Conservation (phyloP, 345 rosid genomes). For the Gynandropsis gynandra region DNA sequence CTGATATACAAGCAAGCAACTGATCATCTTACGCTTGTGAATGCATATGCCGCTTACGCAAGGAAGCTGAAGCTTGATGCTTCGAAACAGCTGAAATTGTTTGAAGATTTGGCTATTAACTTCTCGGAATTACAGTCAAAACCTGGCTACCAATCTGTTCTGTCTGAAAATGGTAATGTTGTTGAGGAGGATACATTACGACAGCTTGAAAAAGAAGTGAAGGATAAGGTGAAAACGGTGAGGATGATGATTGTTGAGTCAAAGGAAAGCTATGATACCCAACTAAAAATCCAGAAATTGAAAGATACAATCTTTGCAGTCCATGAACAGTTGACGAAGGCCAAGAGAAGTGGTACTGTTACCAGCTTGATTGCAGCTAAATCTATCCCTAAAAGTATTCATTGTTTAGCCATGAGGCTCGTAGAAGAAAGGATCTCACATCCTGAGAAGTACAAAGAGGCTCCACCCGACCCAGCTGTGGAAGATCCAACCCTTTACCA, state of each 20-base stretch:
- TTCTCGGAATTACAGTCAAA: constrained; percentile 50
- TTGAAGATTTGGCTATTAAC: constrained; percentile 65
- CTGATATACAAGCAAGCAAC: constrained; percentile 83
- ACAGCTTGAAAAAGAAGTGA: constrained; percentile 85
- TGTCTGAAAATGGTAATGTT: constrained; percentile 38
- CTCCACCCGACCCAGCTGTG: constrained; percentile 40
- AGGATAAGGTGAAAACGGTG: constrained; percentile 65
- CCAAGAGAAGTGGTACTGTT: constrained; percentile 77
- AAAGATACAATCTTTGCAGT: constrained; percentile 87
- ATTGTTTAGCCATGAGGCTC: constrained; percentile 92
- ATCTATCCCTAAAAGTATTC: constrained; percentile 80
- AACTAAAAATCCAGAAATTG: constrained; percentile 86
- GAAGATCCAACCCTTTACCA: constrained; percentile 79
- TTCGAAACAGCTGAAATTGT: constrained; percentile 60
- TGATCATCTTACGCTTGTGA: constrained; percentile 68
- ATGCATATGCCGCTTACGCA: constrained; percentile 90
- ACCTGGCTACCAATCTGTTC: constrained; percentile 39
- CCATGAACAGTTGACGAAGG: constrained; percentile 66
- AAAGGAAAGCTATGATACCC: constrained; percentile 84
- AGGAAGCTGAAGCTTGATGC: constrained; percentile 86
- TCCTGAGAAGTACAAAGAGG: constrained; percentile 68
- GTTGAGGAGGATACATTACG: constrained; percentile 74
- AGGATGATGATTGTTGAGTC: constrained; percentile 67
- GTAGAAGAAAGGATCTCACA: constrained; percentile 73
- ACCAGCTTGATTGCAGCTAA: constrained; percentile 77